These are phyloP conservation scores for Vitis rotundifolia DNA, from an alignment of 164 flowering plant genomes.

Conservation along the genomic window DNA sequence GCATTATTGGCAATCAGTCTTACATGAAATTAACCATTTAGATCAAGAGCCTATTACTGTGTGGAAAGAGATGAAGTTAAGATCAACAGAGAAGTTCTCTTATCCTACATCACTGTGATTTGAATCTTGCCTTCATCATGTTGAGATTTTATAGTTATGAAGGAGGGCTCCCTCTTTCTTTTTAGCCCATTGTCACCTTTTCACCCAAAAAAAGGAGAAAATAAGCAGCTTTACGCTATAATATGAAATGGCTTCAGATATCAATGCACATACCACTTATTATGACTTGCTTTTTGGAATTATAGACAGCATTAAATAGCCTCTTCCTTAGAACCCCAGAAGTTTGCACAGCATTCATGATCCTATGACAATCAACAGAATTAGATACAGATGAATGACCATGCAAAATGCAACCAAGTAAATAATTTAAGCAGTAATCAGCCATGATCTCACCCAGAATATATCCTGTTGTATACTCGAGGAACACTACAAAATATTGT, in stretches of 20 bases:
- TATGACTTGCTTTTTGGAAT: slow-evolving; percentile 90
- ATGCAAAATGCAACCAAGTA: slow-evolving; percentile 1
- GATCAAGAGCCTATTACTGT: too few relatives aligned
- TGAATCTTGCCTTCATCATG: too few relatives aligned
- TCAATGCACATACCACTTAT: slow-evolving; percentile 55
- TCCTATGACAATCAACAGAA: slow-evolving; percentile 40
- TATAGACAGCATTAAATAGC: slow-evolving; percentile 85
- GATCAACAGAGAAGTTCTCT: too few relatives aligned
- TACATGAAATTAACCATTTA: too few relatives aligned
- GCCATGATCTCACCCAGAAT: slow-evolving; percentile 25
- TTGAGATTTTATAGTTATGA: too few relatives aligned
- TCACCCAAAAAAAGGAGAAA: too few relatives aligned
- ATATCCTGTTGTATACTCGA: slow-evolving; percentile 84
- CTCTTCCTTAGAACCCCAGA: slow-evolving; percentile 82
- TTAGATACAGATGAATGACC: not conserved
- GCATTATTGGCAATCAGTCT: too few relatives aligned
- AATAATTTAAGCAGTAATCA: slow-evolving; percentile 1
- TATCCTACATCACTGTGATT: too few relatives aligned
- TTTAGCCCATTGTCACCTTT: too few relatives aligned
- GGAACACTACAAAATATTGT: slow-evolving; percentile 96
- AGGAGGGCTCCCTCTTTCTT: too few relatives aligned
- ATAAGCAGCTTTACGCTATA: too few relatives aligned
- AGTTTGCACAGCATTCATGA: slow-evolving; percentile 80
- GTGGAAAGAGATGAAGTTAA: too few relatives aligned
- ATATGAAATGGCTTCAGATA: not conserved